Conservation (phyloP, 176 grass and related monocot genomes). For the Zea mays region DNA sequence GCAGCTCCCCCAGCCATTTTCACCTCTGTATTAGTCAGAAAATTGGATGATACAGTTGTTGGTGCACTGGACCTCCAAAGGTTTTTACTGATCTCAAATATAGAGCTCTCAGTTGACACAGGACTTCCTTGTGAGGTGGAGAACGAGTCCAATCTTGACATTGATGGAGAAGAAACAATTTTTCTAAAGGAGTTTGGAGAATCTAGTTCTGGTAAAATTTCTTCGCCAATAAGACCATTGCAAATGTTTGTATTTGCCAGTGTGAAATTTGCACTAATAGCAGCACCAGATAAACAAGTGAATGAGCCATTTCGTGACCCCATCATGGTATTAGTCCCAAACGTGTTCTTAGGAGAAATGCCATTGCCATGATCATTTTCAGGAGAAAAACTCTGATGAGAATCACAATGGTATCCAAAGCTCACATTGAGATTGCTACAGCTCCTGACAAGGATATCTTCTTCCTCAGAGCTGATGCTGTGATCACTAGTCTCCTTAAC, state of each 20-base stretch:
- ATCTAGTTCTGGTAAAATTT: constrained; percentile 94
- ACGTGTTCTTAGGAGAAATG: constrained; percentile 40
- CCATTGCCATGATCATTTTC: constrained; percentile 51
- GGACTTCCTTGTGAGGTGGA: constrained; percentile 57
- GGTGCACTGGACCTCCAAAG: constrained; percentile 66
- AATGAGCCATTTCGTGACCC: constrained; percentile 73
- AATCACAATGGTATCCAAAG: constrained; percentile 80
- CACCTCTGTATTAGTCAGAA: constrained; percentile 74
- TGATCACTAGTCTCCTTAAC: constrained; percentile 50
- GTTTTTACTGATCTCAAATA: constrained; percentile 65
- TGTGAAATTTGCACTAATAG: constrained; percentile 95
- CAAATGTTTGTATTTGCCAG: constrained; percentile 97
- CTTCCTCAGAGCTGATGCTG: constrained; percentile 65
- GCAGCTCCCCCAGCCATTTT: constrained; percentile 96
- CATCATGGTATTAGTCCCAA: constrained; percentile 55
- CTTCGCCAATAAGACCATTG: constrained; percentile 83
- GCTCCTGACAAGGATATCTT: constrained; percentile 49
- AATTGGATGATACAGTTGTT: constrained; percentile 67
- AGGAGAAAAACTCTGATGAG: constrained; percentile 43
- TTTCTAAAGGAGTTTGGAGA: constrained; percentile 94
- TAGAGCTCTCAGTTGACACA: constrained; percentile 45
- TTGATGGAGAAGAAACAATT: constrained; percentile 82
- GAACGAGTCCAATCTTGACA: constrained; percentile 71
- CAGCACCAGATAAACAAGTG: constrained; percentile 94
- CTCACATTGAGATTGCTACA: constrained; percentile 63